These are phyloP conservation scores for Emmonsia crescens DNA, from an alignment of 2,329 filamentous ascomycete genomes.

Conservation along the genomic window DNA sequence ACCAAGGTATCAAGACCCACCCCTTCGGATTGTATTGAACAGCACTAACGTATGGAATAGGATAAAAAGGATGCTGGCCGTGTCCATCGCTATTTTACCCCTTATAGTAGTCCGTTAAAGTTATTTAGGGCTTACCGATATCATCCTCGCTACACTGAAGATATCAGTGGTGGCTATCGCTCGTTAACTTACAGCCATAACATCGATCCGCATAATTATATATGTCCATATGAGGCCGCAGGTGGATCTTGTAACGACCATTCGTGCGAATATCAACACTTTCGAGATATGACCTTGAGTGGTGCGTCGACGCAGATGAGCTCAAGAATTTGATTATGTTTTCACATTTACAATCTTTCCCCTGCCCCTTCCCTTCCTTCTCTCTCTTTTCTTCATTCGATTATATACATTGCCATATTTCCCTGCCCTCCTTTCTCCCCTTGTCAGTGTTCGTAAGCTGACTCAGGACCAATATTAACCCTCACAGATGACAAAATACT, in stretches of 20 bases:
- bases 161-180: constrained; percentile 64
- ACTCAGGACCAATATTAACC: constrained; percentile 29
- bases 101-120: constrained; percentile 75
- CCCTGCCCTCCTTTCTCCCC: background rate
- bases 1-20: constrained; percentile 10
- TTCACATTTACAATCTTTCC: constrained; percentile 13
- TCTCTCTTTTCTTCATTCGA: constrained; percentile 8
- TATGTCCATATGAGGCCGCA: constrained; percentile 67
- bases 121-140: constrained; percentile 84
- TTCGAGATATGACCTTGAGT: constrained; percentile 57
- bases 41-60: constrained; percentile 23
- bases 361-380: background rate
- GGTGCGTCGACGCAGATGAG: constrained; percentile 52
- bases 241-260: constrained; percentile 63
- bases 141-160: constrained; percentile 62
- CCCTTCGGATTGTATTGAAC: background rate
- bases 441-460: constrained; percentile 18
- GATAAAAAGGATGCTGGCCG: constrained; percentile 13
- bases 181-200: constrained; percentile 90
- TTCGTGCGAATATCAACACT: constrained; percentile 70
- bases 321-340: constrained; percentile 12
- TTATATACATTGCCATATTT: constrained; percentile 10
- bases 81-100: constrained; percentile 35
- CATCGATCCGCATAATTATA: constrained; percentile 61
- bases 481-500: constrained; percentile 41